Conservation (phyloP, 202 grass and related monocot species). For the Elaeis oleifera region DNA sequence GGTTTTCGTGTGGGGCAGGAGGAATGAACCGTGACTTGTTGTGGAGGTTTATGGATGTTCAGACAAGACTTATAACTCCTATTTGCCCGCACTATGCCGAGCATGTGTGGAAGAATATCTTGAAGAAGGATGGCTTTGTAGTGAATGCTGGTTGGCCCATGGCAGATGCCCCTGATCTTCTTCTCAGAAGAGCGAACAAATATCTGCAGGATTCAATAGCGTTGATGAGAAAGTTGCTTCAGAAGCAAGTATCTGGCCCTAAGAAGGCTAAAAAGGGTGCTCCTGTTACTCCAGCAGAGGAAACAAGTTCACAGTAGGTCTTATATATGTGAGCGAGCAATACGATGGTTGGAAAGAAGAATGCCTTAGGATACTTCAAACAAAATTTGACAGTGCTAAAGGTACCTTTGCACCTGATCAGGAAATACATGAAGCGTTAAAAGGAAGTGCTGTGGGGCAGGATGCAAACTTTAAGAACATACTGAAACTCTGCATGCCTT, state of each 20-base stretch:
- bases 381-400: conserved; percentile 39
- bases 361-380: conserved; percentile 61
- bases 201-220: conserved; percentile 76
- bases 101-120: conserved; percentile 73
- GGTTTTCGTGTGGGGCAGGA: conserved; percentile 56
- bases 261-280: conserved; percentile 79
- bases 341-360: conserved; percentile 83
- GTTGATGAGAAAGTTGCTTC: conserved; percentile 65
- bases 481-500: conserved; percentile 67
- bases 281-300: conserved; percentile 27
- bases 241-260: conserved; percentile 70
- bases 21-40: conserved; percentile 72
- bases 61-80: conserved; percentile 65
- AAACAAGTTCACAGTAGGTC: conserved; percentile 52
- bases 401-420: conserved; percentile 49
- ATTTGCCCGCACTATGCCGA: conserved; percentile 88
- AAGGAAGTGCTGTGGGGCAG: conserved; percentile 33
- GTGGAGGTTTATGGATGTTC: conserved; percentile 69
- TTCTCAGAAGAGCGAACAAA: conserved; percentile 63
- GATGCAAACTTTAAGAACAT: conserved; percentile 53
- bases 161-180: conserved; percentile 40
- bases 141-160: conserved; percentile 69
- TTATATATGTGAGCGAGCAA: conserved; percentile 68
- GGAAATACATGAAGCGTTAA: conserved; percentile 53
- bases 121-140: conserved; percentile 74